Percentiles rank a stretch among this genome's conserved stretches.
Conservation (phyloP, 164 flowering plant genomes). For the Sedum album region DNA sequence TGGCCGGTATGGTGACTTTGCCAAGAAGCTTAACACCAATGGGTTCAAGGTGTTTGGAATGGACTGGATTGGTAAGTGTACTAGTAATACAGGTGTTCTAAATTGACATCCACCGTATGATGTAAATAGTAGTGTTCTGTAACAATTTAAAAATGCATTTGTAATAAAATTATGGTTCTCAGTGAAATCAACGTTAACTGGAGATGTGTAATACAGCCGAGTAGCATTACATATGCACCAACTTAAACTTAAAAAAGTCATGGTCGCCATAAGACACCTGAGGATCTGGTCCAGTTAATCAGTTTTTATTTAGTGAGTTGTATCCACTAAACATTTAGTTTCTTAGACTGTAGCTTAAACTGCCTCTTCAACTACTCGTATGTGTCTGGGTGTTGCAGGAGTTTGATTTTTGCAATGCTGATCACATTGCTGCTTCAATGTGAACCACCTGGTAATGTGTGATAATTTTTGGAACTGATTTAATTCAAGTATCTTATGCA, state of each 20-base stretch:
- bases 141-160: too few relatives aligned
- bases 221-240: not conserved
- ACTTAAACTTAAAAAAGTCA: not conserved
- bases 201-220: not conserved
- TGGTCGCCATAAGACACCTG: not conserved
- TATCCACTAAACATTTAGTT: too few relatives aligned
- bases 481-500: not conserved
- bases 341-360: not conserved
- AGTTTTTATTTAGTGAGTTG: too few relatives aligned
- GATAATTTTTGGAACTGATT: not conserved
- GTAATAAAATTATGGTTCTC: too few relatives aligned
- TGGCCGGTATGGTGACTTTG: too few relatives aligned
- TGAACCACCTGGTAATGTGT: constrained; percentile 1
- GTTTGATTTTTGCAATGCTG: too few relatives aligned
- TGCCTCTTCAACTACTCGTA: constrained; percentile 26
- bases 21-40: constrained; percentile 64
- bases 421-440: constrained; percentile 6
- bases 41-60: constrained; percentile 83
- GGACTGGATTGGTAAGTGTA: constrained; percentile 87
- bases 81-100: not conserved
- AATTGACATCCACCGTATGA: not conserved
- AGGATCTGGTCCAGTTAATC: not conserved
- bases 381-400: too few relatives aligned
- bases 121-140: not conserved
- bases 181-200: not conserved